A percentile compares a stretch with the other conserved stretches of the same genome.
phyloP scores from a whole-genome alignment of 805 yeast genomes.

The Suhomyces sp. region DNA sequence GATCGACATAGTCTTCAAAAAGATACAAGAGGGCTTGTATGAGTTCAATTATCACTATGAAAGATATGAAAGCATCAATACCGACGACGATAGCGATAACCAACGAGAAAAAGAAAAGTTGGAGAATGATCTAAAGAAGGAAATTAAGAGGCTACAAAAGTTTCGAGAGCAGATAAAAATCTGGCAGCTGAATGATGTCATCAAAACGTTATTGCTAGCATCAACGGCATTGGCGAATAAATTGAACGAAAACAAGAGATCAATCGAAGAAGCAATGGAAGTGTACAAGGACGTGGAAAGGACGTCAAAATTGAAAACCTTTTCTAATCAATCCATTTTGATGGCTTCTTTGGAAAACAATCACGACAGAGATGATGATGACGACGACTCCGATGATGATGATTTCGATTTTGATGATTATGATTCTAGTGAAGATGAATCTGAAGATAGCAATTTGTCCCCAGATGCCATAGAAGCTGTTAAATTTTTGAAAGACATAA shows the following conservation, averaged over 20 bases:
- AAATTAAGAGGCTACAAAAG: slow-evolving; percentile 45
- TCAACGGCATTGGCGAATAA: slow-evolving; percentile 15
- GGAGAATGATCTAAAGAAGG: slow-evolving; percentile 45
- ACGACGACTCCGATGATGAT: slow-evolving; percentile 25
- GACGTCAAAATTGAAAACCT: slow-evolving; percentile 42
- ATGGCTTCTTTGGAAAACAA: slow-evolving; percentile 35
- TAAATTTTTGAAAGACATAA: slow-evolving; percentile 29
- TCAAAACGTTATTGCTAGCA: slow-evolving; percentile 13
- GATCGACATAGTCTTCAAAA: slow-evolving; percentile 35
- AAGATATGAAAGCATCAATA: slow-evolving; percentile 36
- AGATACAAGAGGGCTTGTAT: slow-evolving; percentile 46
- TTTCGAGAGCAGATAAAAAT: slow-evolving; percentile 46
- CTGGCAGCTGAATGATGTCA: slow-evolving; percentile 39
- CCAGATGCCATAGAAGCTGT: slow-evolving; percentile 36
- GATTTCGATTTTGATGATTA: slow-evolving; percentile 11
- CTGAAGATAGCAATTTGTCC: slow-evolving; percentile 21
- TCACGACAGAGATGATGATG: slow-evolving; percentile 29
- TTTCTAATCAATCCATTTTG: slow-evolving; percentile 46
- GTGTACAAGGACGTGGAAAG: slow-evolving; percentile 45
- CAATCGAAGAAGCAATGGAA: slow-evolving; percentile 48
- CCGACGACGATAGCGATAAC: slow-evolving; percentile 37
- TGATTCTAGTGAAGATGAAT: slow-evolving; percentile 13
- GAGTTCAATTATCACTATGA: slow-evolving; percentile 45
- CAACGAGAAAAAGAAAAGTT: slow-evolving; percentile 45
- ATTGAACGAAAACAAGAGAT: slow-evolving; percentile 37